These are phyloP conservation scores for Macrophomina phaseolina DNA, from an alignment of 2,329 filamentous ascomycete genomes.

Conservation along the genomic window DNA sequence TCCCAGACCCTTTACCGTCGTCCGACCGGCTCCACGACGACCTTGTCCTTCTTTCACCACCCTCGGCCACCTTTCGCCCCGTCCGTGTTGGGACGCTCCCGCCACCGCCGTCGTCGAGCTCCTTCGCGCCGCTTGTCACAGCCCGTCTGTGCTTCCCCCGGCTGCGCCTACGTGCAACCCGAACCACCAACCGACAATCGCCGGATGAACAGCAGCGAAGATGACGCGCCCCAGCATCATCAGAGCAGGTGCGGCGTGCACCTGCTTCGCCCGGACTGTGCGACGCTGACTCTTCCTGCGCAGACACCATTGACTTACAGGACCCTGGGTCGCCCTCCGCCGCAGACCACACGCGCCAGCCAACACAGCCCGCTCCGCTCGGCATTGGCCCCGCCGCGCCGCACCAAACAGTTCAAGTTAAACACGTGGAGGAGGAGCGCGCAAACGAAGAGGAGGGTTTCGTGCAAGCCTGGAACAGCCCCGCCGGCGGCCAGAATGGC, in stretches of 20 bases:
- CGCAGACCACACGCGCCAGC: slow-evolving; percentile 73
- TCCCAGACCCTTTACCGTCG: background rate
- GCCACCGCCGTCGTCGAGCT: background rate
- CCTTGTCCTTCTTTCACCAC: slow-evolving; percentile 19
- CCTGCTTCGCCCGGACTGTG: background rate
- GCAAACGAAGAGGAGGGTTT: slow-evolving; percentile 73
- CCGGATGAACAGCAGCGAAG: slow-evolving; percentile 20
- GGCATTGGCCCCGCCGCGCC: slow-evolving; percentile 67
- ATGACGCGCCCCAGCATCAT: slow-evolving; percentile 65
- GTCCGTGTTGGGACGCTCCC: background rate
- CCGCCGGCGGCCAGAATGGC: slow-evolving; percentile 31
- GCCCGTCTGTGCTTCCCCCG: slow-evolving; percentile 9
- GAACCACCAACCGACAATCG: slow-evolving; percentile 2
- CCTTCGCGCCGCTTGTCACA: background rate
- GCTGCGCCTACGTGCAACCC: slow-evolving; percentile 24
- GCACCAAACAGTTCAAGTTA: slow-evolving; percentile 85
- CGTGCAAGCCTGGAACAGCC: slow-evolving; percentile 47
- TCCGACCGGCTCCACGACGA: slow-evolving; percentile 5
- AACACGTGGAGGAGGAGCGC: slow-evolving; percentile 76
- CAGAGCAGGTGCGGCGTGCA: slow-evolving; percentile 55
- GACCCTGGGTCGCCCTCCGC: slow-evolving; percentile 81
- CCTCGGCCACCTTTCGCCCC: background rate
- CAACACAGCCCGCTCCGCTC: slow-evolving; percentile 56
- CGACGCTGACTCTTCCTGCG: slow-evolving; percentile 35
- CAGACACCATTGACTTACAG: slow-evolving; percentile 96